phyloP scores from a whole-genome alignment of 495 filamentous ascomycete species.

The Astrothelium macrocarpum region DNA sequence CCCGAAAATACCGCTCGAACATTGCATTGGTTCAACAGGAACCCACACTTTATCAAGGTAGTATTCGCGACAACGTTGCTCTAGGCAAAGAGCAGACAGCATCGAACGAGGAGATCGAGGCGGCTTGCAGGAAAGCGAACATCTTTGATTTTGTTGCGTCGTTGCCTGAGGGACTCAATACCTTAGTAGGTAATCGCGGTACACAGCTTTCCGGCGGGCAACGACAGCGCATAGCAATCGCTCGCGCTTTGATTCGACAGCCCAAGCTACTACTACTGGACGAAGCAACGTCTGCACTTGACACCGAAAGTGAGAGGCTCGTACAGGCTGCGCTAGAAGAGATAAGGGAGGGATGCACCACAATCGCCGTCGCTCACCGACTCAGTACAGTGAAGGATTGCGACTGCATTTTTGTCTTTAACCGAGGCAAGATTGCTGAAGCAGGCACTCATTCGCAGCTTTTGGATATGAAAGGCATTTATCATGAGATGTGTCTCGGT shows the following conservation, averaged over 20 bases:
- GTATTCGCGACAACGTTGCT: constrained; percentile 24
- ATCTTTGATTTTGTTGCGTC: constrained; percentile 27
- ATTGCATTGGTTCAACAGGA: constrained; percentile 26
- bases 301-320: constrained; percentile 73
- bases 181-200: constrained; percentile 67
- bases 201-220: constrained; percentile 73
- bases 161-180: constrained; percentile 61
- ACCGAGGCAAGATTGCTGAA: constrained; percentile 9
- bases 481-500: constrained; percentile 19
- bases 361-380: constrained; percentile 70
- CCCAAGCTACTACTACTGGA: constrained; percentile 67
- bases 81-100: constrained; percentile 22
- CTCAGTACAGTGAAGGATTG: constrained; percentile 51
- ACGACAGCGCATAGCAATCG: constrained; percentile 73
- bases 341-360: constrained; percentile 64
- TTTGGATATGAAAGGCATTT: constrained; percentile 18
- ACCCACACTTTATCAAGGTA: constrained; percentile 29
- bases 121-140: constrained; percentile 24
- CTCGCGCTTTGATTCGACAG: constrained; percentile 61
- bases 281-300: constrained; percentile 73
- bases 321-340: constrained; percentile 72
- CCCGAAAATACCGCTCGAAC: constrained; percentile 17
- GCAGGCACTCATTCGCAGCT: constrained; percentile 9
- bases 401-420: constrained; percentile 11
- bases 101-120: constrained; percentile 19